phyloP scores from a whole-genome alignment of 768 basidiomycete species.

The Lepiota brunneoincarnata region DNA sequence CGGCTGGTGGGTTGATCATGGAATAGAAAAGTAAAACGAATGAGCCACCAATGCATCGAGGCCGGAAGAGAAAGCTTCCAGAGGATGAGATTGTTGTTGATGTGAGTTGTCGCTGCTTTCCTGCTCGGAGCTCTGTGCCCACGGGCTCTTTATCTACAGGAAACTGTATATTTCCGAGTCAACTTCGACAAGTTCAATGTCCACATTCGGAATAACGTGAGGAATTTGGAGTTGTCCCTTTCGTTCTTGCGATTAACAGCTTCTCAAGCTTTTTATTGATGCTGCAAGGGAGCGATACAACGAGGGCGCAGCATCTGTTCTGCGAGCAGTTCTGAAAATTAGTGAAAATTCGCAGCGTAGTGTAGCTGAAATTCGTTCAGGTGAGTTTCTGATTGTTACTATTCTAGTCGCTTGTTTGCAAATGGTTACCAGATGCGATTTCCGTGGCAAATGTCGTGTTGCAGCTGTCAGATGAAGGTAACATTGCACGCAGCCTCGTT shows the following conservation, averaged over 20 bases:
- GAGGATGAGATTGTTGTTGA: conserved; percentile 63
- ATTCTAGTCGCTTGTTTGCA: not conserved
- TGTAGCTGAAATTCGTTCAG: conserved; percentile 62
- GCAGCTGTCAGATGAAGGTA: conserved; percentile 60
- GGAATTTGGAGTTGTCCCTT: conserved; percentile 18
- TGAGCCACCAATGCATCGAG: conserved; percentile 16
- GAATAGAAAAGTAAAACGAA: conserved; percentile 62
- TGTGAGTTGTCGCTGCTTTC: conserved; percentile 39
- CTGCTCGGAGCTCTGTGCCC: not conserved
- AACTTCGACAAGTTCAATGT: conserved; percentile 89
- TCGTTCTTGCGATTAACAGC: conserved; percentile 4
- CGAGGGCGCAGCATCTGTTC: conserved; percentile 62
- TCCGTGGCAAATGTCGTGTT: conserved; percentile 63
- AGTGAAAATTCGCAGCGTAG: conserved; percentile 63
- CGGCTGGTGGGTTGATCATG: conserved; percentile 15
- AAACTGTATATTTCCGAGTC: conserved; percentile 75
- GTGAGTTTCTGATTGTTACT: conserved; percentile 30
- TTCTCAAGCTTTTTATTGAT: conserved; percentile 65
- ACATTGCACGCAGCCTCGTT: conserved; percentile 62
- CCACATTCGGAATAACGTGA: conserved; percentile 82
- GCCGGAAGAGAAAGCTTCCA: conserved; percentile 38
- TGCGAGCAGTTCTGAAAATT: conserved; percentile 68
- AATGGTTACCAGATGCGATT: conserved; percentile 49
- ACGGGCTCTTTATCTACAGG: conserved; percentile 35
- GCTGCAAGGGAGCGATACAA: conserved; percentile 84